Conservation (phyloP, 2,329 filamentous ascomycete genomes). For the Cyphellophora attinorum region DNA sequence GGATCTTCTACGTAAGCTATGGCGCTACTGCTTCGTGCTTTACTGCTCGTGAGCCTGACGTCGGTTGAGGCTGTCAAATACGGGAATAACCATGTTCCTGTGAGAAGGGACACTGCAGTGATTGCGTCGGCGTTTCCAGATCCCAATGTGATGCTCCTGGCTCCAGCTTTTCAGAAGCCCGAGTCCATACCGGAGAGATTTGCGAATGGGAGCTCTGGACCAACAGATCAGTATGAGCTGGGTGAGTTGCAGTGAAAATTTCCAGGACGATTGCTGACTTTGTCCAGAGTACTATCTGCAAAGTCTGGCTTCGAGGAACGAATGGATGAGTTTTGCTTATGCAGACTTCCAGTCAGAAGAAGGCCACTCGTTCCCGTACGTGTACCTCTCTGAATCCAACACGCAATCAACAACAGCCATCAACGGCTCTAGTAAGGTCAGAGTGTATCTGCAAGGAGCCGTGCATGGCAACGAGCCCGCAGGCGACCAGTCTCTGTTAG, state of each 20-base stretch:
- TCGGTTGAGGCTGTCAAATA: not conserved
- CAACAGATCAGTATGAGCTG: constrained; percentile 5
- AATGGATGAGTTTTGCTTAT: constrained; percentile 4
- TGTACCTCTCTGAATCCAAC: constrained; percentile 3
- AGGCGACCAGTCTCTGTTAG: constrained; percentile 4
- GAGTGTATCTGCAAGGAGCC: constrained; percentile 6
- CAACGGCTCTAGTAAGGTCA: constrained; percentile 3
- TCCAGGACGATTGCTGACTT: not conserved
- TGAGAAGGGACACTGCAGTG: constrained; percentile 3
- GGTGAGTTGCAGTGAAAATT: constrained; percentile 32
- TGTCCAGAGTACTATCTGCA: constrained; percentile 4
- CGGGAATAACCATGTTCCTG: constrained; percentile 4
- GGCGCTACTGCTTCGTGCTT: not conserved
- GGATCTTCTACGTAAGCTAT: constrained; percentile 9
- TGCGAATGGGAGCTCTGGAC: constrained; percentile 5
- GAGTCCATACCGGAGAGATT: constrained; percentile 2
- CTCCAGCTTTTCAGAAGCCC: constrained; percentile 5
- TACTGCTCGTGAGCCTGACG: not conserved
- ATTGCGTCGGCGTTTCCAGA: constrained; percentile 5
- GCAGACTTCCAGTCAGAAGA: constrained; percentile 7
- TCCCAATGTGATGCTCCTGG: constrained; percentile 3
- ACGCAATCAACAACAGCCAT: not conserved
- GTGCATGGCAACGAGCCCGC: constrained; percentile 7
- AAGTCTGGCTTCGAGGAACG: constrained; percentile 4
- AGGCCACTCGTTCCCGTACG: constrained; percentile 3